These are phyloP conservation scores for Globisporangium echinulatum DNA, from an alignment of 352 stramenopile genomes.

Conservation along the genomic window DNA sequence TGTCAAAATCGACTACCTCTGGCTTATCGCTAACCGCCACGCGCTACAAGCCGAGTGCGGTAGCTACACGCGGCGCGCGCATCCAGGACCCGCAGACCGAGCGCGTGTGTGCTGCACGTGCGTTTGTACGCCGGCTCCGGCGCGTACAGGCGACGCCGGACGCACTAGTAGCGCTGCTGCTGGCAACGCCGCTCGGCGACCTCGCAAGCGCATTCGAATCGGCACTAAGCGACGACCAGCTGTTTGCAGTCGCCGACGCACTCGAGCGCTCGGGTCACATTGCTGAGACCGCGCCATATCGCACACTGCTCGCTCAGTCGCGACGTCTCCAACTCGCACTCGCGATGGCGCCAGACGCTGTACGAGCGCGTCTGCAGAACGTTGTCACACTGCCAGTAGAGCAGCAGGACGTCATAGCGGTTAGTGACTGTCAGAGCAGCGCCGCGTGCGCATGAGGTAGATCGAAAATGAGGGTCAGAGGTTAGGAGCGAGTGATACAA, in stretches of 20 bases:
- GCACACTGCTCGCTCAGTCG: background rate
- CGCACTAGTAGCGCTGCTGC: constrained; percentile 4
- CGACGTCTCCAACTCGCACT: constrained; percentile 10
- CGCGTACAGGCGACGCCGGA: background rate
- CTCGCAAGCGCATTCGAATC: constrained; percentile 5
- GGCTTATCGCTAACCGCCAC: no score
- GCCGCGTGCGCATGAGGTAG: no score
- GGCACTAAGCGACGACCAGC: constrained; percentile 10
- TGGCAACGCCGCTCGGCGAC: background rate
- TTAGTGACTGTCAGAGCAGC: no score
- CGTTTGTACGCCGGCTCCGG: constrained; percentile 9
- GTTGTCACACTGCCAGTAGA: background rate
- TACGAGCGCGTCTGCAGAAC: background rate
- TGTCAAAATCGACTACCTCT: no score
- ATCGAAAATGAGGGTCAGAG: no score
- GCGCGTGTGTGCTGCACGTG: constrained; percentile 1
- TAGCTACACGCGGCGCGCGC: no score
- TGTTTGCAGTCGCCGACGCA: constrained; percentile 7
- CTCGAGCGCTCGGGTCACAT: background rate
- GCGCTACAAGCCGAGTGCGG: no score
- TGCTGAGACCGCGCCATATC: background rate
- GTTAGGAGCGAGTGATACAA: background rate
- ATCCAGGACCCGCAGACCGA: constrained; percentile 5
- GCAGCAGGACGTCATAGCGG: no score
- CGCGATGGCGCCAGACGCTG: constrained; percentile 3